Percentiles rank a stretch among this genome's conserved stretches.
Conservation (phyloP, 495 filamentous ascomycete genomes). For the Xylaria venustula region DNA sequence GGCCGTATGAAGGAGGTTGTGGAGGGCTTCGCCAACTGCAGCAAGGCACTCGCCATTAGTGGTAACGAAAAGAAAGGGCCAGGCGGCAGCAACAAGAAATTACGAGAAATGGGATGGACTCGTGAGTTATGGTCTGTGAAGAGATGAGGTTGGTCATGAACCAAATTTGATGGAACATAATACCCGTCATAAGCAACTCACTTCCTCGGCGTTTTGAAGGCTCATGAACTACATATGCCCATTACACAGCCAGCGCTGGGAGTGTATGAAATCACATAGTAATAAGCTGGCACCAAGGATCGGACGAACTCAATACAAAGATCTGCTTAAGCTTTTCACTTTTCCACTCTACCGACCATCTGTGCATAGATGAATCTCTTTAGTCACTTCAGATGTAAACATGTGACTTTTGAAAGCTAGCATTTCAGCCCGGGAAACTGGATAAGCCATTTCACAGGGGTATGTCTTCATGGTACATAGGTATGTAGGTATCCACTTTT, state of each 20-base stretch:
- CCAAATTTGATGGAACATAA: neutral
- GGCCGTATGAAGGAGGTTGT: conserved; percentile 77
- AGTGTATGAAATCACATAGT: conserved; percentile 1
- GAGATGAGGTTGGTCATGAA: conserved; percentile 15
- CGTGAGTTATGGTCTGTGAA: conserved; percentile 53
- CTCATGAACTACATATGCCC: neutral
- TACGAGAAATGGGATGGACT: conserved; percentile 52
- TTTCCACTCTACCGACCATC: no score
- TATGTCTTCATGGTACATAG: no score
- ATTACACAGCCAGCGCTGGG: neutral
- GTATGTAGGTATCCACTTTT: no score
- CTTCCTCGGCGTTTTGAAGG: conserved; percentile 2
- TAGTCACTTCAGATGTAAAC: no score
- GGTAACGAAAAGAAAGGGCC: conserved; percentile 49
- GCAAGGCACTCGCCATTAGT: conserved; percentile 69
- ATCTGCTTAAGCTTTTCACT: no score
- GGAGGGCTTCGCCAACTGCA: conserved; percentile 67
- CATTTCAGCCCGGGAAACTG: no score
- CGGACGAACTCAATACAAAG: neutral
- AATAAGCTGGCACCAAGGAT: neutral
- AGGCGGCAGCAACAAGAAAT: conserved; percentile 46
- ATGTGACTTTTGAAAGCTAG: no score
- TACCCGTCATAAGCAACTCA: neutral
- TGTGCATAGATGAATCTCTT: no score
- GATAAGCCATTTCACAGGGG: no score